Percentiles rank a stretch among this genome's conserved stretches.
These are phyloP conservation scores for Dentipellis fragilis DNA, from an alignment of 768 basidiomycete species.

Conservation along the genomic window DNA sequence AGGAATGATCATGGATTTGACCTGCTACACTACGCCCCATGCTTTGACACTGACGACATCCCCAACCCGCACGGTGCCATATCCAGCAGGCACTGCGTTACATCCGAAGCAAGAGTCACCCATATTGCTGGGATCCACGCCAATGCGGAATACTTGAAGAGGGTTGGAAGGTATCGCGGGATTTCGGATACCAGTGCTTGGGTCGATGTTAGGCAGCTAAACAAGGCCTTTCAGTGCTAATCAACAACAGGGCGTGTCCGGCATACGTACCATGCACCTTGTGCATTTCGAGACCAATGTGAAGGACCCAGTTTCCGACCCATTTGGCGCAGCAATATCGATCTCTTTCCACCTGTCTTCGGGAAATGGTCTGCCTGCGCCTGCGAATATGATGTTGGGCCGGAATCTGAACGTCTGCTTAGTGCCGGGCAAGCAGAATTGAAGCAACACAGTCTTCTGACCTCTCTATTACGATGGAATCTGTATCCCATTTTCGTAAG, in stretches of 20 bases:
- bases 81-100: constrained; percentile 43
- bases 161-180: constrained; percentile 68
- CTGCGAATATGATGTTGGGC: constrained; percentile 64
- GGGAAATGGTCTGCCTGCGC: constrained; percentile 54
- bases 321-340: constrained; percentile 33
- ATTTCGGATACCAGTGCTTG: constrained; percentile 54
- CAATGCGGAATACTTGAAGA: constrained; percentile 61
- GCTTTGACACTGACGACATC: constrained; percentile 34
- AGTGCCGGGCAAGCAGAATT: background rate
- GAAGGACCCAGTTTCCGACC: constrained; percentile 23
- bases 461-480: constrained; percentile 49
- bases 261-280: constrained; percentile 54
- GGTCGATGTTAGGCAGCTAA: constrained; percentile 67
- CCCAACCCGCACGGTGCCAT: constrained; percentile 49
- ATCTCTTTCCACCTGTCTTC: constrained; percentile 67
- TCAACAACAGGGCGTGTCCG: constrained; percentile 2
- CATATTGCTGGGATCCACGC: constrained; percentile 38
- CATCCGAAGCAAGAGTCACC: constrained; percentile 57
- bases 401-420: constrained; percentile 43
- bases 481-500: constrained; percentile 36
- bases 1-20: background rate
- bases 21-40: constrained; percentile 13
- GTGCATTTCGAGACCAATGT: constrained; percentile 58
- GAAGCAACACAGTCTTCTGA: constrained; percentile 12
- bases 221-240: constrained; percentile 2